Evolutionary conservation across 768 basidiomycete genomes (phyloP), one percentile per base, ranked within the genome.

Genomic region (Kwoniella newhampshirensis): DNA sequence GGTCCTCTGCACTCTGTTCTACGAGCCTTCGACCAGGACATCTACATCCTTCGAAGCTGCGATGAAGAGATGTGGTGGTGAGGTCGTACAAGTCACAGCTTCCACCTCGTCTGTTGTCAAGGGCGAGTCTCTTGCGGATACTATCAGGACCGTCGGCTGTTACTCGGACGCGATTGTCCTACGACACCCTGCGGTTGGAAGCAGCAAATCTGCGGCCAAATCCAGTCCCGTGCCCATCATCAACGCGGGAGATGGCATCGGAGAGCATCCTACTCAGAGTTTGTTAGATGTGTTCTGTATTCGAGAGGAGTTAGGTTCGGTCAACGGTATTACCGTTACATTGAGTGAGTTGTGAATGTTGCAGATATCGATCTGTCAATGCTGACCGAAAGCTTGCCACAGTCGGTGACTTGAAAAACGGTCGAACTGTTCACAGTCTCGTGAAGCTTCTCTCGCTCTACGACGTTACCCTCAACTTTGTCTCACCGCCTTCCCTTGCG

Each of bases 21-120:
- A 91, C 75, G 96, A 99, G 75, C 89, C 94, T 1, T 96, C 92
- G 2, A 99, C 96, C 2, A 83, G 96, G 30, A 99, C 96, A 2
- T 91, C 89, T 60, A 83, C 88, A 3, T 97, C 94, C 8, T 99
- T 99, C 69, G 94, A 99, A 73, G 87, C 94, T 2, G 96, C 96
- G 11, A 99, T 98, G 96, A 94, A 96, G 77, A 85, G 96, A 47
- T 91, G 91, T 68, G 96, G 96, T 25, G 96, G 96, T 18, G 85
- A 93, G 68, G 94, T 97, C 36, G 86, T 96, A n/a, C 82, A 87
- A 54, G 83, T 97, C 54, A 83, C 82, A 39, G 83, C 84, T 2
- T 89, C 91, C 51, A 81, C 82, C 1, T 93, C 92, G 3, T 96
- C 91, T 0, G 90, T 96, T 41, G 80, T 82, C 64, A 99, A 98